Conservation (phyloP, 2,329 filamentous ascomycete genomes). For the Diaporthe batatas region DNA sequence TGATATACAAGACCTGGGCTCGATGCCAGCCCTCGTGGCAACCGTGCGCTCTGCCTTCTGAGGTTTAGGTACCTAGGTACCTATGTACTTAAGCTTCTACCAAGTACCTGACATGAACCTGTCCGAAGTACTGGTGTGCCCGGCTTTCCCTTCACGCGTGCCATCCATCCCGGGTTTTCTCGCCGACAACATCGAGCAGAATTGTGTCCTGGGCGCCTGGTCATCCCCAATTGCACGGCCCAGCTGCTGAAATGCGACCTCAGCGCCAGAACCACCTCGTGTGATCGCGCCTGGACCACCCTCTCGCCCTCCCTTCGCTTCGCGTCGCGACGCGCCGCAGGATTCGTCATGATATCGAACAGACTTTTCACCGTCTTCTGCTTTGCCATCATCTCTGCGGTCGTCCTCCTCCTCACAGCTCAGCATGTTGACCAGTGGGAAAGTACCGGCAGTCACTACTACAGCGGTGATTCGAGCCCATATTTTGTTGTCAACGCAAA, state of each 20-base stretch:
- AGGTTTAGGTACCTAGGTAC: too few species aligned
- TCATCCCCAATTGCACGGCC: too few species aligned
- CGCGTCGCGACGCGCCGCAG: background rate
- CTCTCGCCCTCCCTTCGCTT: background rate
- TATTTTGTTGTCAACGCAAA: conserved; percentile 34
- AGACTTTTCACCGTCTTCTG: conserved; percentile 48
- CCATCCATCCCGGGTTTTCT: too few species aligned
- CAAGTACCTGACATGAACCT: background rate
- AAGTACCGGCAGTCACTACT: conserved; percentile 49
- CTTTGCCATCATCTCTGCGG: conserved; percentile 48
- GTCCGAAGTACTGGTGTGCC: background rate
- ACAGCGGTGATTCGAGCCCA: conserved; percentile 41
- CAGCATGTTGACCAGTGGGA: conserved; percentile 50
- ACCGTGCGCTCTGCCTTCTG: too few species aligned
- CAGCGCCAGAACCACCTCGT: background rate
- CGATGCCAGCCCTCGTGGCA: too few species aligned
- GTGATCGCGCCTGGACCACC: background rate
- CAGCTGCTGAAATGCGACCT: conserved; percentile 2
- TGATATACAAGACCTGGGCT: background rate
- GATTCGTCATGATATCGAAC: conserved; percentile 48
- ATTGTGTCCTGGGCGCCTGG: background rate
- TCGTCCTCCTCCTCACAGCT: conserved; percentile 52
- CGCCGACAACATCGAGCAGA: background rate
- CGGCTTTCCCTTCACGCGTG: too few species aligned
- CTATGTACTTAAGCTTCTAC: too few species aligned